phyloP scores from a whole-genome alignment of 1,284 basidiomycete genomes.

The Trametes versicolor region DNA sequence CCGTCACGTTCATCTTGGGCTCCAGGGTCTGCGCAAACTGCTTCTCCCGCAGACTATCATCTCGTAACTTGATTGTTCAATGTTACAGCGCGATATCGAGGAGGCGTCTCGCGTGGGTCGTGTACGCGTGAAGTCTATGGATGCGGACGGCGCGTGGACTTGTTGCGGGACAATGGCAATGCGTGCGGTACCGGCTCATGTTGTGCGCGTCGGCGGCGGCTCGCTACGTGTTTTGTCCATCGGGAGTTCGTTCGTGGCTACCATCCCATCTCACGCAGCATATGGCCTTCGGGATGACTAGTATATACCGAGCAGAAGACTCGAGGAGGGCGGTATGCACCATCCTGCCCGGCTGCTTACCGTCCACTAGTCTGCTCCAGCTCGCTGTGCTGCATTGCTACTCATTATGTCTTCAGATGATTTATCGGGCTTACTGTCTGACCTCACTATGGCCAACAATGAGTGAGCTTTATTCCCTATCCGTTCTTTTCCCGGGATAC shows the following conservation, averaged over 20 bases:
- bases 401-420: conserved; percentile 6
- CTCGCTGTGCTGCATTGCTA: neutral
- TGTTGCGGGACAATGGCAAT: neutral
- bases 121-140: neutral
- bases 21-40: neutral
- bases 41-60: neutral
- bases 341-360: neutral
- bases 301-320: conserved; percentile 1
- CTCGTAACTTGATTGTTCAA: neutral
- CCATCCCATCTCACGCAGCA: neutral
- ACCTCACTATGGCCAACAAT: neutral
- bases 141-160: neutral
- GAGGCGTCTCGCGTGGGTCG: neutral
- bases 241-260: neutral
- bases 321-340: neutral
- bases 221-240: neutral
- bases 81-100: neutral
- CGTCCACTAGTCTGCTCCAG: neutral
- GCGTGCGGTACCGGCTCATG: neutral
- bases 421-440: neutral
- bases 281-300: neutral
- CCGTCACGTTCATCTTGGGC: neutral
- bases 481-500: no score
- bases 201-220: neutral
- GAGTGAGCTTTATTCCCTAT: neutral